Evolutionary conservation across 2,329 filamentous ascomycete genomes (phyloP).

Genomic region (Scortechinia acanthostroma): DNA sequence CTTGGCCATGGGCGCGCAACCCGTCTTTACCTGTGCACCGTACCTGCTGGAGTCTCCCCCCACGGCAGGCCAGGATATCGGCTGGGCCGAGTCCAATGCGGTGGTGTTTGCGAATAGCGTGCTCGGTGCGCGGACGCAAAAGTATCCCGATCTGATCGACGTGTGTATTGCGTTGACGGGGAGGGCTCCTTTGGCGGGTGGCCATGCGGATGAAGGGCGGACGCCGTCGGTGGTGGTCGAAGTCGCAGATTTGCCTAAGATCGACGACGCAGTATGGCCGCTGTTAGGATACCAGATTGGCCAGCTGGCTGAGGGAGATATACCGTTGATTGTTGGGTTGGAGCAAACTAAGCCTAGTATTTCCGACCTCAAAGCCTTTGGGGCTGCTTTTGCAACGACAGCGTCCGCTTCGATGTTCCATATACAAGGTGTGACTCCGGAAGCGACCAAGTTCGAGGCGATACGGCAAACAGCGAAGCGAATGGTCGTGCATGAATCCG

Average conservation of each 20-base stretch:
- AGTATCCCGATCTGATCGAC: constrained; percentile 35
- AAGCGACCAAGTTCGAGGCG: constrained; percentile 13
- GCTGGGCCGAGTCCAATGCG: constrained; percentile 34
- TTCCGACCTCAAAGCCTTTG: constrained; percentile 30
- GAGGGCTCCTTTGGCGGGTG: constrained; percentile 36
- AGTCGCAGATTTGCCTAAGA: constrained; percentile 32
- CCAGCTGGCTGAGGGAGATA: constrained; percentile 12
- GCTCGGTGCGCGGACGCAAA: constrained; percentile 30
- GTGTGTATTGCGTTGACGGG: constrained; percentile 32
- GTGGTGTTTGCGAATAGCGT: constrained; percentile 36
- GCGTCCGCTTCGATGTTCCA: constrained; percentile 34
- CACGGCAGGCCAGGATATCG: constrained; percentile 24
- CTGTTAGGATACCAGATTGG: constrained; percentile 28
- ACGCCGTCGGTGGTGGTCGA: constrained; percentile 39
- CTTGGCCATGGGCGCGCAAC: constrained; percentile 25
- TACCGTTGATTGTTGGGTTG: constrained; percentile 25
- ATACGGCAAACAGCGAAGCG: constrained; percentile 5
- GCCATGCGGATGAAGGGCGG: constrained; percentile 28
- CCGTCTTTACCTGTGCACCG: constrained; percentile 33
- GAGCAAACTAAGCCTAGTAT: constrained; percentile 10
- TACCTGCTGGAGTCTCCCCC: constrained; percentile 22
- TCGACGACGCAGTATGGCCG: constrained; percentile 26
- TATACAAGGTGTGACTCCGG: constrained; percentile 26
- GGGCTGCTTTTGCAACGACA: constrained; percentile 31
- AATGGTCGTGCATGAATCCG: background rate